A percentile compares a stretch with the other conserved stretches of the same genome.
Conservation (phyloP, 495 filamentous ascomycete genomes). For the Letharia columbiana region DNA sequence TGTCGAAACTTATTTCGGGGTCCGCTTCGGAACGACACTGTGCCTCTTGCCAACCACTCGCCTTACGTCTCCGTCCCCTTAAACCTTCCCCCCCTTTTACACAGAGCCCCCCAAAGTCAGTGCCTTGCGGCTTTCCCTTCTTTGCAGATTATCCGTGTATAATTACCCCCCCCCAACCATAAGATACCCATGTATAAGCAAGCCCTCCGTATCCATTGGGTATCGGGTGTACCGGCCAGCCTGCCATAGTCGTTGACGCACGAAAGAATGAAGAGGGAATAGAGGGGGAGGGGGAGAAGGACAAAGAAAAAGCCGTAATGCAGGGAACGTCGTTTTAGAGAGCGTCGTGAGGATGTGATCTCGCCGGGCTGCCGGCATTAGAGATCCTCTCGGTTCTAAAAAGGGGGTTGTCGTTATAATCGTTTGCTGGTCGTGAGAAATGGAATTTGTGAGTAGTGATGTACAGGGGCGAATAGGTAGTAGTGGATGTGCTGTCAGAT, state of each 20-base stretch:
- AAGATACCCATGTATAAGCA: too few species aligned
- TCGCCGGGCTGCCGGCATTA: constrained; percentile 4
- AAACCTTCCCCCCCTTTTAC: too few species aligned
- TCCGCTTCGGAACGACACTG: too few species aligned
- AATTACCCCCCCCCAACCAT: too few species aligned
- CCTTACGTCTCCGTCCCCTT: background rate
- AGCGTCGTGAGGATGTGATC: background rate
- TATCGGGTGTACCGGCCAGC: constrained; percentile 7
- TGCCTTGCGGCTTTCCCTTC: background rate
- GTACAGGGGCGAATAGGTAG: constrained; percentile 4
- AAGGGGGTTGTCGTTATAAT: background rate
- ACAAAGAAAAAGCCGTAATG: constrained; percentile 14
- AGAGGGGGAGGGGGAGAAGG: background rate
- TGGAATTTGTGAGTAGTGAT: background rate
- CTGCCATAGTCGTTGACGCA: background rate
- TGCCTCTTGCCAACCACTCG: too few species aligned
- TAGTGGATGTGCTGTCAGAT: background rate
- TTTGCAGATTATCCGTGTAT: background rate
- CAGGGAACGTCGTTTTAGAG: background rate
- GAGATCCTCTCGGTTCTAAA: background rate
- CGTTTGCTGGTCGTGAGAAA: constrained; percentile 4
- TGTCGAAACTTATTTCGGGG: too few species aligned
- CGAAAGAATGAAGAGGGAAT: background rate
- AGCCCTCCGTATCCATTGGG: background rate
- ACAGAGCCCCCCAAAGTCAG: background rate